phyloP scores from a whole-genome alignment of 1,284 basidiomycete genomes.

The Tranzscheliella williamsii region DNA sequence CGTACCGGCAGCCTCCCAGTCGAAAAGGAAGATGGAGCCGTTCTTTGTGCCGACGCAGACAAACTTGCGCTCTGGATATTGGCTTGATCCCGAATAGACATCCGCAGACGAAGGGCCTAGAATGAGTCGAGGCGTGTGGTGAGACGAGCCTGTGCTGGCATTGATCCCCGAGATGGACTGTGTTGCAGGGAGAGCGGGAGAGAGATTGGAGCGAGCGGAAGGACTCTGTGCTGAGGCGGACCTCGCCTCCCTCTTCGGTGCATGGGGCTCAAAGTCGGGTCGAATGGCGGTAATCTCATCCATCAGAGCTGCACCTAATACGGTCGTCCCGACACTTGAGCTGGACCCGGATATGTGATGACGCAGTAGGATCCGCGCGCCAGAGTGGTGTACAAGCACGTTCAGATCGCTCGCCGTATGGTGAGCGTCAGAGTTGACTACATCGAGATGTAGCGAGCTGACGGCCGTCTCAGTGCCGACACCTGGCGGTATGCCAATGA shows the following conservation, averaged over 20 bases:
- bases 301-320: conserved; percentile 40
- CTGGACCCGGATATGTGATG: conserved; percentile 13
- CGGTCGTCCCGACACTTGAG: conserved; percentile 17
- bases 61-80: conserved; percentile 49
- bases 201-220: conserved; percentile 13
- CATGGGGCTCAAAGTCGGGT: conserved; percentile 49
- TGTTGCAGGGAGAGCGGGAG: conserved; percentile 24
- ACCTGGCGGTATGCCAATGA: conserved; percentile 20
- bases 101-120: conserved; percentile 27
- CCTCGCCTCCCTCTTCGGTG: conserved; percentile 16
- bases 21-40: conserved; percentile 50
- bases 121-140: conserved; percentile 9
- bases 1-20: conserved; percentile 43
- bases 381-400: conserved; percentile 33
- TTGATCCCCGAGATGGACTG: neutral
- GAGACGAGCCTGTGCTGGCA: neutral
- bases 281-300: conserved; percentile 47
- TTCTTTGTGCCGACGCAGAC: conserved; percentile 51
- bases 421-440: neutral
- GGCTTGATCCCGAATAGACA: conserved; percentile 11
- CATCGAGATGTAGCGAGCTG: conserved; percentile 21
- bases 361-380: conserved; percentile 37
- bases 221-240: conserved; percentile 24
- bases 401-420: conserved; percentile 4
- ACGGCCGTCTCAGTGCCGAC: conserved; percentile 10